Conservation (phyloP, 169 alveolate genomes). For the Plasmodium adleri region DNA sequence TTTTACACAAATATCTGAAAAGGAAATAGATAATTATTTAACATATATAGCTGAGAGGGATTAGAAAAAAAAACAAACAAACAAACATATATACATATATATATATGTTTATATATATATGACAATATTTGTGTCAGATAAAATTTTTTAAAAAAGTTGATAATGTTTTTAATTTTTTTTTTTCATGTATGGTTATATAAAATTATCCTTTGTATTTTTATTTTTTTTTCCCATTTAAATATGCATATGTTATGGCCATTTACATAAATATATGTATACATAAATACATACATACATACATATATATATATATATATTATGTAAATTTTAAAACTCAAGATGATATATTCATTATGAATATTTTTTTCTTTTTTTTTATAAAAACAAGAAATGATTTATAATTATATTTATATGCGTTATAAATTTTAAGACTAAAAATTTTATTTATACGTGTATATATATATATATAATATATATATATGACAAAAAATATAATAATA, state of each 20-base stretch:
- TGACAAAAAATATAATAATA: no score
- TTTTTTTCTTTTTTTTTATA: background rate
- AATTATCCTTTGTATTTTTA: no score
- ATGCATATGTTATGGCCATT: background rate
- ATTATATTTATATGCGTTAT: no score
- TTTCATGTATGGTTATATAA: background rate
- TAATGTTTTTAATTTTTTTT: background rate
- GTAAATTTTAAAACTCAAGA: no score
- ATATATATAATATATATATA: background rate
- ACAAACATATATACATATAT: background rate
- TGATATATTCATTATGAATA: no score
- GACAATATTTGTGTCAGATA: background rate
- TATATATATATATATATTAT: no score
- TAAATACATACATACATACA: background rate
- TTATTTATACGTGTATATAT: background rate
- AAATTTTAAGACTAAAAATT: no score
- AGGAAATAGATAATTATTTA: slow-evolving; percentile 89
- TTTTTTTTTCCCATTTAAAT: background rate
- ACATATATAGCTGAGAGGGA: slow-evolving; percentile 92
- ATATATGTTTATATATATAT: background rate
- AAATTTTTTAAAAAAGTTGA: no score
- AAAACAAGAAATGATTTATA: background rate
- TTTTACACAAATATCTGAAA: slow-evolving; percentile 90
- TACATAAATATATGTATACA: background rate
- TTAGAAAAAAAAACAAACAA: slow-evolving; percentile 29